These are phyloP conservation scores for Rubus idaeus DNA, from an alignment of 306 rosid species.

Conservation along the genomic window DNA sequence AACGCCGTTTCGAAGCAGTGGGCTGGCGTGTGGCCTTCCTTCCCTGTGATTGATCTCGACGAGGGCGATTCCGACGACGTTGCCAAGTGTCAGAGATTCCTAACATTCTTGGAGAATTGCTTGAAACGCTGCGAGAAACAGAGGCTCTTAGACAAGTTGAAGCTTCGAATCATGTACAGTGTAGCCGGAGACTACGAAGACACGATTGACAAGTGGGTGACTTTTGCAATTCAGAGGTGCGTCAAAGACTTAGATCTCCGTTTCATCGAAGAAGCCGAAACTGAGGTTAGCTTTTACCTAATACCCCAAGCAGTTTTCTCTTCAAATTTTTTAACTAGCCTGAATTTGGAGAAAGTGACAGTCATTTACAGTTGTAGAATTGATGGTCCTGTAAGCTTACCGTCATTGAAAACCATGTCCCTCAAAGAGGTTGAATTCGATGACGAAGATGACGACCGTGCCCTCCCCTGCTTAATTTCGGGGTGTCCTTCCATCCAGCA, in stretches of 20 bases:
- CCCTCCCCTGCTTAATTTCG: background rate
- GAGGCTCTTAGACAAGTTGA: background rate
- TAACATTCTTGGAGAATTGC: background rate
- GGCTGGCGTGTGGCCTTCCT: background rate
- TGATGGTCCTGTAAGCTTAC: background rate
- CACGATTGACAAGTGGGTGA: background rate
- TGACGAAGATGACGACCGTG: background rate
- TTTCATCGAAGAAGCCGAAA: background rate
- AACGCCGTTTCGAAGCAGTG: constrained; percentile 7
- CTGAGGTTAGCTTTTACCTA: background rate
- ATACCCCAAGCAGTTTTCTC: background rate
- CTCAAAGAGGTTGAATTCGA: background rate
- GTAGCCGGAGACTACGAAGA: background rate
- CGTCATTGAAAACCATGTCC: background rate
- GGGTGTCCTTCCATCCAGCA: background rate
- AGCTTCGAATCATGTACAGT: background rate
- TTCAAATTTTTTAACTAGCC: background rate
- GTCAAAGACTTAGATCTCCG: background rate
- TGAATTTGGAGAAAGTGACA: background rate
- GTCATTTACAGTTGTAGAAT: background rate
- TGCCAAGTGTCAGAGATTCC: background rate
- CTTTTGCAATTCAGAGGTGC: background rate
- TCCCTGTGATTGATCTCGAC: background rate
- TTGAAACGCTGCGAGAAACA: background rate
- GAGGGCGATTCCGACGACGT: background rate